Evolutionary conservation across 139 green algal genomes (phyloP), one percentile per base, ranked within the genome.

Genomic region (Coelastrella sp.): DNA sequence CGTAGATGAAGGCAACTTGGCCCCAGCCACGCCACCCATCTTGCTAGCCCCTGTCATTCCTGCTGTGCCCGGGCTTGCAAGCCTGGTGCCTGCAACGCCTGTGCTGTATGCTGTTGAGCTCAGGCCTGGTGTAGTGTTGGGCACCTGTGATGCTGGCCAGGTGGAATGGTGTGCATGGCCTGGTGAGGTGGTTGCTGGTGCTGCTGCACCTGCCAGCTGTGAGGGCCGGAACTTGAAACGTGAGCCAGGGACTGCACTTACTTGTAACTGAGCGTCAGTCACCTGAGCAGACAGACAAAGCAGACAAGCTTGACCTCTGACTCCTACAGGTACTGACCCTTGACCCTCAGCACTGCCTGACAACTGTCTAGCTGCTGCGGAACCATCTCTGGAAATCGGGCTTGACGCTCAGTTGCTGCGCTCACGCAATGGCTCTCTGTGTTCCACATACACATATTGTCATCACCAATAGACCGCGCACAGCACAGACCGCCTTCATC

Each of bases 211-310:
- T 83, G 85, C 73, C 58, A 83, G n/a, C 58, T 71, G 20, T 17
- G 89, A 81, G 0, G 94, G 90, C 54, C 93, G 90, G 92, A 95
- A 96, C 19, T 89, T 88, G 87, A 93, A 96, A 8, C 94, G 90
- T 13, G 91, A 93, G 32, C 91, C 92, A 58, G 92, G 84, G 7
- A 92, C 83, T 11, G 83, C 89, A 19, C 92, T 71, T 2, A 90
- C 86, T 79, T 94, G 88, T 22, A 98, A 89, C 92, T 97, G 94
- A 32, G 96, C 95, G 58, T 96, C 95, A 3, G 94, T 98, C 6
- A 98, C 95, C 92, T 98, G 92, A 19, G 32, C 32, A 47, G 32
- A 47, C 32, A 47, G 32, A 47, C 32, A 47, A 32, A 32, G 73
- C 73, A 47, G 17, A 32, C 73, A 78, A 19, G 61, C 61, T 19